Evolutionary conservation across 116 monocot genomes (phyloP), one percentile per base, ranked within the genome.

Genomic region (Cymodocea nodosa): DNA sequence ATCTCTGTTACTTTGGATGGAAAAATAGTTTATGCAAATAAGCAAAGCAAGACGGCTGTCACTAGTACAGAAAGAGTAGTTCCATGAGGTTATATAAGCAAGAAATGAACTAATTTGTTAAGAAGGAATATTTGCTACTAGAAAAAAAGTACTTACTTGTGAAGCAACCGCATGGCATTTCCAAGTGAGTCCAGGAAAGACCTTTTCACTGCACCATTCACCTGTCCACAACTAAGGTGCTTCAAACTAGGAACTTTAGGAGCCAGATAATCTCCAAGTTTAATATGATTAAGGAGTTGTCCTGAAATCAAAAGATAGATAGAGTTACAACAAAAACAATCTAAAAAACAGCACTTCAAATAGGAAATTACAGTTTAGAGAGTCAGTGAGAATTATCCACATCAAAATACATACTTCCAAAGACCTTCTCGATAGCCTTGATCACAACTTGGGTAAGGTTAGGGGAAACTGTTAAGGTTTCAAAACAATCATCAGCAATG

Each of bases 401-500:
- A 54, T 36, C 50, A 53, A 67, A 15, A 15, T 35, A 78, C 94
- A 66, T 90, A 97, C 97, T 91, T 79, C 97, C 97, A 82, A 82
- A 89, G 20, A 84, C 70, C 70, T 82, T 85, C 71, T 91, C 97
- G 8, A 78, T 70, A 51, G 91, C 83, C 76, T 82, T 97, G 23
- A 68, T 72, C 57, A 97, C 87, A 64, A 81, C 80, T 69, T 88
- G 78, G 58, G 69, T 88, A 34, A 78, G 81, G 35, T 48, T 79
- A 20, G 73, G 51, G 34, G 78, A 75, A 52, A 78, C 56, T 66
- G 80, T 87, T 53, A 68, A 70, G 30, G 88, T 66, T 51, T 86
- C 76, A 75, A 97, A 97, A 73, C 83, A 88, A 62, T 97, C 97
- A 74, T 97, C 97, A 35, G 88, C 97, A 66, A 91, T 85, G 15